These are phyloP conservation scores for Pleurotus citrinopileatus DNA, from an alignment of 768 basidiomycete genomes.

Conservation along the genomic window DNA sequence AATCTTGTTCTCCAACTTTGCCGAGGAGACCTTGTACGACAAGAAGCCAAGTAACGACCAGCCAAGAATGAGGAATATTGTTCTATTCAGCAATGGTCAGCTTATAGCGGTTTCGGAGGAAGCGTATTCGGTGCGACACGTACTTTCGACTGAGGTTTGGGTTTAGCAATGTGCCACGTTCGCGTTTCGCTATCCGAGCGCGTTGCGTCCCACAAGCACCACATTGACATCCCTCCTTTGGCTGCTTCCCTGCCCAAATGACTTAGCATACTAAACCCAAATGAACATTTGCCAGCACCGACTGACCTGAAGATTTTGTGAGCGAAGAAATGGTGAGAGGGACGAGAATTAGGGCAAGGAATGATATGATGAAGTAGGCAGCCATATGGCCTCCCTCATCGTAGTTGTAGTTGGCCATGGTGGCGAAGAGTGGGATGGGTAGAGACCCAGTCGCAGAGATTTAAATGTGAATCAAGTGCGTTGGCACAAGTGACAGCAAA, in stretches of 20 bases:
- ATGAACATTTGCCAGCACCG: conserved; percentile 20
- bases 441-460: conserved; percentile 2
- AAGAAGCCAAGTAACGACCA: conserved; percentile 74
- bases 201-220: conserved; percentile 57
- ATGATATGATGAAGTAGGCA: conserved; percentile 87
- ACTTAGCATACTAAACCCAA: conserved; percentile 10
- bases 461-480: background rate
- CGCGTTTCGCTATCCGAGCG: conserved; percentile 36
- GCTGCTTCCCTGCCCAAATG: conserved; percentile 29
- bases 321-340: conserved; percentile 66
- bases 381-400: conserved; percentile 87
- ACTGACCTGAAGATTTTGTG: conserved; percentile 34
- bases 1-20: conserved; percentile 60
- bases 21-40: conserved; percentile 58
- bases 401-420: conserved; percentile 81
- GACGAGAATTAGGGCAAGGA: conserved; percentile 79
- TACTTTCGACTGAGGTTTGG: conserved; percentile 53
- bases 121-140: conserved; percentile 16
- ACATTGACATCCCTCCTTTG: conserved; percentile 58
- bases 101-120: background rate
- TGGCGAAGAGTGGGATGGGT: conserved; percentile 17
- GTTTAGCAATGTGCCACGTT: conserved; percentile 44
- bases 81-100: too few relatives aligned
- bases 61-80: conserved; percentile 58
- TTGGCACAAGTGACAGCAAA: background rate